These are phyloP conservation scores for Lathyrus oleraceus DNA, from an alignment of 306 rosid species.

Conservation along the genomic window DNA sequence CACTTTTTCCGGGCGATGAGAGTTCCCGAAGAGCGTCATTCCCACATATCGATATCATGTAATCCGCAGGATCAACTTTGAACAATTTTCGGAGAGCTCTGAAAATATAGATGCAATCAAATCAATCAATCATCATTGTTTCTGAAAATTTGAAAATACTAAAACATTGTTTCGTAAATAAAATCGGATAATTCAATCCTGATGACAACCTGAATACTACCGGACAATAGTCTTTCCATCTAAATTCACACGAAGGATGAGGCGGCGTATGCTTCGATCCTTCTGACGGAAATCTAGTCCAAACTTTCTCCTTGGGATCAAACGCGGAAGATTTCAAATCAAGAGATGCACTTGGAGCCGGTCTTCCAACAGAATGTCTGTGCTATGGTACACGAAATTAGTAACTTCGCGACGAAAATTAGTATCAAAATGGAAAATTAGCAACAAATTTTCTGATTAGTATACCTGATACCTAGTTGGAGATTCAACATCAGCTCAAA, in stretches of 20 bases:
- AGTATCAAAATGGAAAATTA: constrained; percentile 26
- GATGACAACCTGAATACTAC: constrained; percentile 81
- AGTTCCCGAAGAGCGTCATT: constrained; percentile 92
- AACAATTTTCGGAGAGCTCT: constrained; percentile 95
- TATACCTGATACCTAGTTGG: constrained; percentile 91
- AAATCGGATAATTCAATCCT: constrained; percentile 22
- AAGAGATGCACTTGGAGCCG: constrained; percentile 85
- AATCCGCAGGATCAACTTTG: constrained; percentile 97
- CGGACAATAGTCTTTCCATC: constrained; percentile 98
- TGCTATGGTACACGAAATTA: constrained; percentile 67
- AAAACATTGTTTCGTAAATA: background rate
- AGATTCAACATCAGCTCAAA: constrained; percentile 93
- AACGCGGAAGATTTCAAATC: constrained; percentile 88
- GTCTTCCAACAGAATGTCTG: constrained; percentile 98
- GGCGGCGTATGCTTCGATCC: constrained; percentile 98
- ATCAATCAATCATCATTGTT: constrained; percentile 29
- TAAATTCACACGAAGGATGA: constrained; percentile 79
- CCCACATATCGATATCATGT: constrained; percentile 94
- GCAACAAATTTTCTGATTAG: constrained; percentile 30
- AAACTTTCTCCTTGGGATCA: constrained; percentile 89
- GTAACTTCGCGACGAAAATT: constrained; percentile 38
- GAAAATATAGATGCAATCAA: constrained; percentile 40
- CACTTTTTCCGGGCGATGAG: constrained; percentile 96
- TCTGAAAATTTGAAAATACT: background rate
- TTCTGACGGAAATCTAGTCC: constrained; percentile 95